Evolutionary conservation across 2,329 filamentous ascomycete genomes (phyloP), one percentile per base, ranked within the genome.

Genomic region (Talaromyces sp.): DNA sequence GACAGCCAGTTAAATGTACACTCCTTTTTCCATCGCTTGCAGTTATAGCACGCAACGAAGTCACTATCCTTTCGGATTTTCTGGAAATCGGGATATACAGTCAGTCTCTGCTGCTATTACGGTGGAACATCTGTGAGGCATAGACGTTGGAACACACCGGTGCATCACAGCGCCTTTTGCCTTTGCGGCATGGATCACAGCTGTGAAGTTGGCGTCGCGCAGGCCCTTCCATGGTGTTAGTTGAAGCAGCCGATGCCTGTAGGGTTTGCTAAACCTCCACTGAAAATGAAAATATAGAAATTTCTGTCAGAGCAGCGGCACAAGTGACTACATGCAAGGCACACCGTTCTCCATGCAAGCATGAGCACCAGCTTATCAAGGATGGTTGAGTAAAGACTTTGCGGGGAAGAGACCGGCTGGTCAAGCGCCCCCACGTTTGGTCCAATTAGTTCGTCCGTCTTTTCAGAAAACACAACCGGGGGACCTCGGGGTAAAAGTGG

Each of bases 1-100:
- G 72, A 71, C 31, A 80, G 70, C 76, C 78, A 80, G 58, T 79
- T 75, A 63, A 80, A 79, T 0, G 78, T 80, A 64, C 78, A 80
- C 14, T 68, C 72, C 63, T 79, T 80, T 50, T 76, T 77, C 48
- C 76, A 79, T 68, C 77, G 76, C 44, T 73, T 75, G 68, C 78
- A 80, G 58, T 80, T 80, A 2, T 75, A 73, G 59, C 78, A 80
- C 12, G 73, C 67, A 42, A 54, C 65, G 33, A 66, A 59, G n/a
- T 48, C 57, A 7, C 5, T 40, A 14, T 63, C 58, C 42, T 62
- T 65, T 42, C 64, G 44, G 8, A 60, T 65, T 64, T 66, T 69
- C 64, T 69, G 25, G 14, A 40, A 57, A 16, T 39, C 12, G 35
- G 5, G 5, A 5, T 16, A 55, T 12, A n/a, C 3, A 11, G 52